Evolutionary conservation across 75 land plant species (phyloP).

Genomic region (Pinus taeda): DNA sequence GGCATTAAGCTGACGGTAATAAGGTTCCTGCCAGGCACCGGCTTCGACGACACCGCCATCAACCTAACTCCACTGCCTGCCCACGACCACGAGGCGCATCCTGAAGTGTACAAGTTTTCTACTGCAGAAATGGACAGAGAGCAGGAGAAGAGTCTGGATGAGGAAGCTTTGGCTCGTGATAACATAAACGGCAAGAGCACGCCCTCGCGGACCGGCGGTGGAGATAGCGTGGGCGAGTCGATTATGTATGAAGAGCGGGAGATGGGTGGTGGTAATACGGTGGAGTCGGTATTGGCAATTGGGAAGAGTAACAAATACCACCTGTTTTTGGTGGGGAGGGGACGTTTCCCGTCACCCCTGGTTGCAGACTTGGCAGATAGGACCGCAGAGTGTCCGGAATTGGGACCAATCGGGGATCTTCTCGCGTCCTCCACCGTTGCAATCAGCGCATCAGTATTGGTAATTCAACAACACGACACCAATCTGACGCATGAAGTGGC

Average conservation of each 20-base stretch:
- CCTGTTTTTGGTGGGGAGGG: slow-evolving; percentile 59
- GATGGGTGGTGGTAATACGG: slow-evolving; percentile 2
- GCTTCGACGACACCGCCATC: neutral
- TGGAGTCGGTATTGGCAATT: slow-evolving; percentile 20
- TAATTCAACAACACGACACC: slow-evolving; percentile 35
- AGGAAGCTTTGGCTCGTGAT: neutral
- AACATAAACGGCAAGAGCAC: no score
- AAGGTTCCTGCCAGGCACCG: slow-evolving; percentile 1
- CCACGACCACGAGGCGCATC: neutral
- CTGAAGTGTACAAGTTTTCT: neutral
- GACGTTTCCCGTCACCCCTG: slow-evolving; percentile 16
- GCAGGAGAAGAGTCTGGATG: neutral
- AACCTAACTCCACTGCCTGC: neutral
- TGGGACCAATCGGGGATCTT: slow-evolving; percentile 54
- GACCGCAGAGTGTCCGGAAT: slow-evolving; percentile 39
- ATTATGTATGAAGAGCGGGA: slow-evolving; percentile 36
- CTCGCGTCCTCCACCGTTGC: slow-evolving; percentile 38
- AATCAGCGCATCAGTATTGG: slow-evolving; percentile 27
- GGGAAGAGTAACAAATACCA: slow-evolving; percentile 24
- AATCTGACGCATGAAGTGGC: neutral
- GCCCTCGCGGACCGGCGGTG: no score
- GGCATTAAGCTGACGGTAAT: slow-evolving; percentile 54
- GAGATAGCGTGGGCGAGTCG: neutral
- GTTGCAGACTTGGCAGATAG: neutral
- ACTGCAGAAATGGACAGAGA: neutral